These are phyloP conservation scores for Chytridium lagenaria DNA, from an alignment of 371 early-diverging fungal genomes.

Conservation along the genomic window DNA sequence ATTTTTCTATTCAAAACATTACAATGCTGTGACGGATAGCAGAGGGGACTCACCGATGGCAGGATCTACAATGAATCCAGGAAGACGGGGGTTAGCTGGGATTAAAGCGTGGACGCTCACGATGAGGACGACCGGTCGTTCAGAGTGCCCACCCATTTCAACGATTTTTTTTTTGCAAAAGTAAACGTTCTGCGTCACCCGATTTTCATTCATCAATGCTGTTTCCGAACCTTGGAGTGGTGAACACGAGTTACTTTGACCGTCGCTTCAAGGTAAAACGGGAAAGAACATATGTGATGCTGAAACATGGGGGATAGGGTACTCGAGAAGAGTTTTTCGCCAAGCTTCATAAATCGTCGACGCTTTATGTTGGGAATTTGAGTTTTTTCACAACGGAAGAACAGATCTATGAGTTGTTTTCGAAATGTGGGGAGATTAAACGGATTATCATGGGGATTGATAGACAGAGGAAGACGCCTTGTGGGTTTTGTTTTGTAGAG, in stretches of 20 bases:
- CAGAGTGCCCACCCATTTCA: slow-evolving; percentile 26
- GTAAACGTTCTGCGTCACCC: slow-evolving; percentile 43
- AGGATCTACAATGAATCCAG: slow-evolving; percentile 25
- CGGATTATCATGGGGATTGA: slow-evolving; percentile 99
- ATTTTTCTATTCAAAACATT: slow-evolving; percentile 46
- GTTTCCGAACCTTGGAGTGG: slow-evolving; percentile 81
- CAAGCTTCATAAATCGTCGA: slow-evolving; percentile 70
- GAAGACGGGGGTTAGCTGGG: not conserved
- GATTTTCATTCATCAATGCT: not conserved
- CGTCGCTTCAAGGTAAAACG: slow-evolving; percentile 68
- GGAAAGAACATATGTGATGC: not conserved
- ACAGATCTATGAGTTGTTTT: slow-evolving; percentile 96
- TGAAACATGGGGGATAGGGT: slow-evolving; percentile 58
- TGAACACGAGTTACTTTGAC: slow-evolving; percentile 83
- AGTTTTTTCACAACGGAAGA: slow-evolving; percentile 98
- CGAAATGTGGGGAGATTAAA: slow-evolving; percentile 95
- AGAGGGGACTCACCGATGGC: slow-evolving; percentile 30
- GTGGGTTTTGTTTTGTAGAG: slow-evolving; percentile 99
- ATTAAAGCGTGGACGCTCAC: not conserved
- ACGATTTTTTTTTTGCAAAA: not conserved
- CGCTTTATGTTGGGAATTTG: slow-evolving; percentile 97
- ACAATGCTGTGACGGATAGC: not conserved
- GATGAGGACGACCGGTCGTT: slow-evolving; percentile 26
- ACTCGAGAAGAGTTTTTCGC: slow-evolving; percentile 69
- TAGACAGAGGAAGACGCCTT: slow-evolving; percentile 90